Evolutionary conservation across 2,329 filamentous ascomycete species (phyloP).

Genomic region (Penicillium sp.): DNA sequence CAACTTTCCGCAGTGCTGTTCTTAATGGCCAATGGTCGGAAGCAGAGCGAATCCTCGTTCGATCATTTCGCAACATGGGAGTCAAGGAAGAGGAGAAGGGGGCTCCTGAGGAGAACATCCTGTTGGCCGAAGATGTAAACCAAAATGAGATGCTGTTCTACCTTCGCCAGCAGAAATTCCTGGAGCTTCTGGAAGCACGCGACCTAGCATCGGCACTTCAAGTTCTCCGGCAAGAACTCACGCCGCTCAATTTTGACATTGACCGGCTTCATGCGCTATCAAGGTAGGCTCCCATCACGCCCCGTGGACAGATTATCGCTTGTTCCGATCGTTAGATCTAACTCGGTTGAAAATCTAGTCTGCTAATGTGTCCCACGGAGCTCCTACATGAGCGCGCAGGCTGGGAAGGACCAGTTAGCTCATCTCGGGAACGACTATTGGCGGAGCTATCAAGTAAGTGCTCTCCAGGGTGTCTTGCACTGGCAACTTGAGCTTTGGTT

Average conservation of each 20-base stretch:
- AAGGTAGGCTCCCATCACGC: slow-evolving; percentile 41
- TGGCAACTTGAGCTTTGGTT: slow-evolving; percentile 2
- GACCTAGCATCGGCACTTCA: slow-evolving; percentile 68
- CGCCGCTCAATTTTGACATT: slow-evolving; percentile 74
- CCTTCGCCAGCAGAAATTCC: slow-evolving; percentile 87
- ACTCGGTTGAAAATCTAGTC: slow-evolving; percentile 40
- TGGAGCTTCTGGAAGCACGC: slow-evolving; percentile 76
- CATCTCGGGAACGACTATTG: slow-evolving; percentile 68
- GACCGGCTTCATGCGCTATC: slow-evolving; percentile 75
- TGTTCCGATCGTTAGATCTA: background rate
- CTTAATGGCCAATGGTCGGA: slow-evolving; percentile 73
- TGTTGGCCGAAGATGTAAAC: slow-evolving; percentile 69
- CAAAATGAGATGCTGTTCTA: slow-evolving; percentile 76
- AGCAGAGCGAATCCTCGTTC: slow-evolving; percentile 75
- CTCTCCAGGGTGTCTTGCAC: slow-evolving; percentile 7
- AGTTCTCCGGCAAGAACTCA: slow-evolving; percentile 82
- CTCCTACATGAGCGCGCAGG: slow-evolving; percentile 69
- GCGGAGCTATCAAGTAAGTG: slow-evolving; percentile 73
- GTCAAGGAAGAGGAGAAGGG: slow-evolving; percentile 26
- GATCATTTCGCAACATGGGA: slow-evolving; percentile 41
- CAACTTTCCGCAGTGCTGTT: slow-evolving; percentile 77
- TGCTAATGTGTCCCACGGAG: slow-evolving; percentile 82
- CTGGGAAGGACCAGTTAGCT: slow-evolving; percentile 76
- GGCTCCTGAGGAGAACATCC: slow-evolving; percentile 52
- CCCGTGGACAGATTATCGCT: background rate